phyloP scores from a whole-genome alignment of 108 stramenopile species.

The Schizochytrium sp. region DNA sequence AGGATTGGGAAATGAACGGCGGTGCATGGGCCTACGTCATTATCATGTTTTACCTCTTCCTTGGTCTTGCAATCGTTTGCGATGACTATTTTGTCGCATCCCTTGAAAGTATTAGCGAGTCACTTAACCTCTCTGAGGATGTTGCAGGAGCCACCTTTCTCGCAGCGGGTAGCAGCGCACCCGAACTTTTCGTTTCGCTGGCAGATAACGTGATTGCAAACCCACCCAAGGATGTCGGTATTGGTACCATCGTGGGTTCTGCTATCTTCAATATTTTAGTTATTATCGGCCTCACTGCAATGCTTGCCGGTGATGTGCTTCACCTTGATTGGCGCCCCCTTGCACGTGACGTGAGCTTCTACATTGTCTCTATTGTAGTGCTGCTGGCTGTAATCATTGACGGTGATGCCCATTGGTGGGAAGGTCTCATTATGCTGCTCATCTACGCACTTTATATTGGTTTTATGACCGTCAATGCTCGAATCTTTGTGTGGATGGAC shows the following conservation, averaged over 20 bases:
- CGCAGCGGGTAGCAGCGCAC: conserved; percentile 71
- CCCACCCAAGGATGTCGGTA: conserved; percentile 74
- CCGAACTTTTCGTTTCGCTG: conserved; percentile 69
- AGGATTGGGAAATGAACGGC: conserved; percentile 37
- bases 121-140: conserved; percentile 64
- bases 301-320: conserved; percentile 70
- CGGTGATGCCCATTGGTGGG: conserved; percentile 61
- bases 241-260: conserved; percentile 89
- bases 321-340: conserved; percentile 70
- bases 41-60: conserved; percentile 71
- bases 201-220: conserved; percentile 49
- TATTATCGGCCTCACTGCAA: conserved; percentile 84
- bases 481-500: conserved; percentile 46
- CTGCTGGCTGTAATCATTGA: conserved; percentile 62
- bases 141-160: conserved; percentile 77
- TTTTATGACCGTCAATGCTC: conserved; percentile 69
- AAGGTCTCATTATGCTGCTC: conserved; percentile 64
- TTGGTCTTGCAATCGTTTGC: conserved; percentile 74
- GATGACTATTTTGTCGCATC: conserved; percentile 71
- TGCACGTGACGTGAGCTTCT: conserved; percentile 69
- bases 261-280: conserved; percentile 89
- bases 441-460: conserved; percentile 67
- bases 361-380: conserved; percentile 61
- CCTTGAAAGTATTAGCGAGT: conserved; percentile 64
- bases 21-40: conserved; percentile 60